phyloP scores from a whole-genome alignment of 2,329 filamentous ascomycete species.

The Colletotrichum gloeosporioides region DNA sequence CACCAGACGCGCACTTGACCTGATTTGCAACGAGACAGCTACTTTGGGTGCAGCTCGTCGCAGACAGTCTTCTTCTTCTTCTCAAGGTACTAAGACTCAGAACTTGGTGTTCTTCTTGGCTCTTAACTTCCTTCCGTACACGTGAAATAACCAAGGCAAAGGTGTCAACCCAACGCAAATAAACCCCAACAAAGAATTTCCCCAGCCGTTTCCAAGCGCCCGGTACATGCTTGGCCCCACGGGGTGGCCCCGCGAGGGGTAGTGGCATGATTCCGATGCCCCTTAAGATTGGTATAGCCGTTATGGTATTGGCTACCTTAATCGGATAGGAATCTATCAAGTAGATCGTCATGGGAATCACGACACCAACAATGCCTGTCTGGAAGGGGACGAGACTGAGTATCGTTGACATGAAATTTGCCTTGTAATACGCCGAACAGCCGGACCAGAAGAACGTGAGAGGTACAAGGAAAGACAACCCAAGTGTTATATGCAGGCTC shows the following conservation, averaged over 20 bases:
- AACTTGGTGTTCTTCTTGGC: not conserved
- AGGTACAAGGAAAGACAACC: not conserved
- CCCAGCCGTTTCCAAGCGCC: constrained; percentile 21
- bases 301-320: not conserved
- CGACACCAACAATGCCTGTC: not conserved
- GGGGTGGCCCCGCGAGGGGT: not conserved
- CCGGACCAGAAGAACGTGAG: constrained; percentile 62
- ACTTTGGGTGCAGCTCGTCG: not conserved
- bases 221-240: constrained; percentile 1
- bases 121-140: not conserved
- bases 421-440: constrained; percentile 62
- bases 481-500: not conserved
- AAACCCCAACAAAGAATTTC: constrained; percentile 20
- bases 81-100: not conserved
- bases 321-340: constrained; percentile 29
- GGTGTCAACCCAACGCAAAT: constrained; percentile 3
- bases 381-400: not conserved
- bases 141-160: not conserved
- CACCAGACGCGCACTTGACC: not conserved
- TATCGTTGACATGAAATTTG: constrained; percentile 35
- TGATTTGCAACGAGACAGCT: not conserved
- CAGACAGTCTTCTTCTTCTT: not conserved
- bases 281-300: not conserved
- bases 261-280: constrained; percentile 8
- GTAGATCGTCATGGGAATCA: not conserved